A percentile compares a stretch with the other conserved stretches of the same genome.
These are phyloP conservation scores for Pseudogymnoascus sp. DNA, from an alignment of 2,329 filamentous ascomycete species.

Conservation along the genomic window DNA sequence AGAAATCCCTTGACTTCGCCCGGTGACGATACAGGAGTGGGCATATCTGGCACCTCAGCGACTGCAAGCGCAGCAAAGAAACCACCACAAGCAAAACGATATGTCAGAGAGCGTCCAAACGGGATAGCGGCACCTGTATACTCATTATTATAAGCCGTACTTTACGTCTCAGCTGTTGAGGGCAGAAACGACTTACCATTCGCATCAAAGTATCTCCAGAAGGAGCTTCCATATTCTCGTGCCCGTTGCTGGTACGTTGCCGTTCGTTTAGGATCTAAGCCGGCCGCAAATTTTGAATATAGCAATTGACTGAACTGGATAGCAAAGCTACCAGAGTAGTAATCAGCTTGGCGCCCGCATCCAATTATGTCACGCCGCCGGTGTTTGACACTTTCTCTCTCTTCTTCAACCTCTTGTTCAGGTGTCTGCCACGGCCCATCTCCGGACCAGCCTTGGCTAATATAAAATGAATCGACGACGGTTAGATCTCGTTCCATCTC, in stretches of 20 bases:
- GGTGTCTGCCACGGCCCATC: conserved; percentile 37
- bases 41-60: conserved; percentile 32
- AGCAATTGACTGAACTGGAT: conserved; percentile 45
- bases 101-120: conserved; percentile 43
- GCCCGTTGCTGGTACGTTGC: conserved; percentile 34
- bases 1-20: conserved; percentile 43
- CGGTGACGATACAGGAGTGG: conserved; percentile 31
- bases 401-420: conserved; percentile 21
- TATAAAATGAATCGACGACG: conserved; percentile 39
- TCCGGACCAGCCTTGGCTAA: conserved; percentile 39
- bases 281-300: conserved; percentile 36
- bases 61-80: conserved; percentile 42
- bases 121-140: conserved; percentile 41
- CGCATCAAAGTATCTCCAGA: conserved; percentile 42
- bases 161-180: not conserved
- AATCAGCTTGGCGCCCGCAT: conserved; percentile 35
- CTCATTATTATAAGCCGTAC: not conserved
- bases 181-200: conserved; percentile 29
- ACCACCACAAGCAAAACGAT: conserved; percentile 42
- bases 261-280: conserved; percentile 34
- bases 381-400: not conserved
- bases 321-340: conserved; percentile 47
- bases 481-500: conserved; percentile 36
- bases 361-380: not conserved
- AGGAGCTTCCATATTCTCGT: conserved; percentile 32